Evolutionary conservation across 495 filamentous ascomycete genomes (phyloP).

Genomic region (Lentithecium fluviatile): DNA sequence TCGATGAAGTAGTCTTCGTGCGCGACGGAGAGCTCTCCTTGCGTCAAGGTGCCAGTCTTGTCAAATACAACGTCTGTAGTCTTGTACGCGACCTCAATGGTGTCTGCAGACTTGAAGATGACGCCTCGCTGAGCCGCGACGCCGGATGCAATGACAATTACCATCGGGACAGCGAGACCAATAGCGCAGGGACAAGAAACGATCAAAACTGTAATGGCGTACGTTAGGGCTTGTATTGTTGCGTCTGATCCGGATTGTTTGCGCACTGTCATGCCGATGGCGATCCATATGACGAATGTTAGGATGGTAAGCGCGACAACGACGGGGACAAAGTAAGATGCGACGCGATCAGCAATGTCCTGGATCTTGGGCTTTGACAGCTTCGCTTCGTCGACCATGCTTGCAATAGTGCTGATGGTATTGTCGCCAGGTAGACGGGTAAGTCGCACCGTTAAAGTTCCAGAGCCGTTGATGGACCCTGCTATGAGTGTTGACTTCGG

Average conservation of each 20-base stretch:
- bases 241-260: conserved; percentile 49
- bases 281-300: conserved; percentile 62
- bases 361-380: conserved; percentile 67
- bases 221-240: conserved; percentile 64
- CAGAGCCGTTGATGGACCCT: conserved; percentile 63
- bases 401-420: conserved; percentile 66
- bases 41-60: conserved; percentile 76
- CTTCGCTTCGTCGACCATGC: conserved; percentile 69
- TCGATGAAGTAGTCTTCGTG: conserved; percentile 1
- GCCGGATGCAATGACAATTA: conserved; percentile 68
- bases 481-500: conserved; percentile 56
- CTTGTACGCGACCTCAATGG: conserved; percentile 62
- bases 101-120: conserved; percentile 65
- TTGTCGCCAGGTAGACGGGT: conserved; percentile 65
- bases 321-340: conserved; percentile 63
- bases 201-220: conserved; percentile 67
- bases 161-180: conserved; percentile 78
- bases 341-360: conserved; percentile 65
- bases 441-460: conserved; percentile 54
- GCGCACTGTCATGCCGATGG: conserved; percentile 51
- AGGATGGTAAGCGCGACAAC: conserved; percentile 58
- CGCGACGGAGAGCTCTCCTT: conserved; percentile 10
- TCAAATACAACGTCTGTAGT: conserved; percentile 71
- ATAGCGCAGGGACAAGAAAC: conserved; percentile 83
- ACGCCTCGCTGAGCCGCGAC: conserved; percentile 65